Evolutionary conservation across 2,329 filamentous ascomycete genomes (phyloP).

Genomic region (Colletotrichum caudatum): DNA sequence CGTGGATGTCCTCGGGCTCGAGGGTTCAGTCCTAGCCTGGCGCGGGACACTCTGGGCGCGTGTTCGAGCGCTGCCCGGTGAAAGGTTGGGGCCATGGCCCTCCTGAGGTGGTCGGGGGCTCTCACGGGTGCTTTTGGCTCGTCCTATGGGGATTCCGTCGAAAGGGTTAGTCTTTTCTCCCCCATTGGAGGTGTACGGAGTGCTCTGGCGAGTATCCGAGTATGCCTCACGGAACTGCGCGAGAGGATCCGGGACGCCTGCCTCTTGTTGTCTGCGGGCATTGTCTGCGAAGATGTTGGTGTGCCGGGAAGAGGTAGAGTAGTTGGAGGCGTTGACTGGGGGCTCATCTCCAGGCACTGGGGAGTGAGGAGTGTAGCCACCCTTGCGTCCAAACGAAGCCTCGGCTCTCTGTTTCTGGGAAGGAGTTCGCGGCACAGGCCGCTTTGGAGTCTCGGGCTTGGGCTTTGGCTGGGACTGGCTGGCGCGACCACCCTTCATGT

Average conservation of each 20-base stretch:
- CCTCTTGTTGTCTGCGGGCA: slow-evolving; percentile 44
- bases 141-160: slow-evolving; percentile 58
- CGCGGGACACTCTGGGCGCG: slow-evolving; percentile 50
- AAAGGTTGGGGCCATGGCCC: slow-evolving; percentile 36
- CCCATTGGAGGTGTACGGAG: slow-evolving; percentile 66
- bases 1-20: slow-evolving; percentile 34
- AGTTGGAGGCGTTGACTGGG: slow-evolving; percentile 62
- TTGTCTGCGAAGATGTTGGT: slow-evolving; percentile 45
- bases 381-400: slow-evolving; percentile 66
- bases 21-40: slow-evolving; percentile 32
- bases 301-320: slow-evolving; percentile 55
- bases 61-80: slow-evolving; percentile 45
- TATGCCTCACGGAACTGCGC: slow-evolving; percentile 60
- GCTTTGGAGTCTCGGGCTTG: slow-evolving; percentile 48
- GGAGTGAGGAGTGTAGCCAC: slow-evolving; percentile 64
- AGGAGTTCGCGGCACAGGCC: slow-evolving; percentile 62
- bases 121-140: slow-evolving; percentile 61
- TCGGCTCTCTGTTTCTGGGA: slow-evolving; percentile 66
- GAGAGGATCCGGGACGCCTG: slow-evolving; percentile 58
- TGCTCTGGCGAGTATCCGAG: slow-evolving; percentile 65
- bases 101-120: slow-evolving; percentile 47
- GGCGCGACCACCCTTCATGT: slow-evolving; percentile 55
- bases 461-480: slow-evolving; percentile 48
- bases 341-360: slow-evolving; percentile 64
- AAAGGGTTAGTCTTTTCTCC: slow-evolving; percentile 72